These are phyloP conservation scores for Talaromyces rugulosus DNA, from an alignment of 2,329 filamentous ascomycete species.

Conservation along the genomic window DNA sequence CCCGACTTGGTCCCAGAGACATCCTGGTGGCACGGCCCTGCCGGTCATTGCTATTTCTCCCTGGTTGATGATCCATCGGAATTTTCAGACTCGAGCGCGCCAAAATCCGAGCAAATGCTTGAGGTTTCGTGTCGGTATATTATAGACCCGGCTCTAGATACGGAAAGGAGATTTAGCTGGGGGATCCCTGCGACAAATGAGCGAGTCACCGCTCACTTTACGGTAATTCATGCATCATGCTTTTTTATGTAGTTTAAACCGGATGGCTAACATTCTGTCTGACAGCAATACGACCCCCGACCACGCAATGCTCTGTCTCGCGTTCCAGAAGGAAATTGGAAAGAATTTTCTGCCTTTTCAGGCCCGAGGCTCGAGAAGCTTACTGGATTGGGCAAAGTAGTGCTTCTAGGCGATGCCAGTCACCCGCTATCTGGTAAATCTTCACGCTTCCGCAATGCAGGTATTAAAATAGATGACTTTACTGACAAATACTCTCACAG, in stretches of 20 bases:
- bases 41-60: slow-evolving; percentile 2
- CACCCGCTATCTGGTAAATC: slow-evolving; percentile 3
- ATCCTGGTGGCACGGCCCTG: slow-evolving; percentile 4
- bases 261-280: not conserved
- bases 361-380: slow-evolving; percentile 1
- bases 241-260: not conserved
- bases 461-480: not conserved
- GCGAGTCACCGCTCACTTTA: slow-evolving; percentile 16
- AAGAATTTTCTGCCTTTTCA: slow-evolving; percentile 3
- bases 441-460: not conserved
- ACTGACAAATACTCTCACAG: not conserved
- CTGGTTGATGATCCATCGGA: slow-evolving; percentile 2
- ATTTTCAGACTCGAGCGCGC: not conserved
- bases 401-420: slow-evolving; percentile 1
- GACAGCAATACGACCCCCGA: not conserved
- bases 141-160: slow-evolving; percentile 11
- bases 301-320: not conserved
- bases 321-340: slow-evolving; percentile 1
- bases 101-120: not conserved
- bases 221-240: not conserved
- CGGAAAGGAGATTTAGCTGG: slow-evolving; percentile 18
- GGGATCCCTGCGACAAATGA: slow-evolving; percentile 19
- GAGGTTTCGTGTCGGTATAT: slow-evolving; percentile 6
- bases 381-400: slow-evolving; percentile 1
- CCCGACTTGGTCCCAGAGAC: slow-evolving; percentile 1